Evolutionary conservation across 306 rosid species (phyloP), one percentile per base, ranked within the genome.

Genomic region (Pterocarpus santalinus): DNA sequence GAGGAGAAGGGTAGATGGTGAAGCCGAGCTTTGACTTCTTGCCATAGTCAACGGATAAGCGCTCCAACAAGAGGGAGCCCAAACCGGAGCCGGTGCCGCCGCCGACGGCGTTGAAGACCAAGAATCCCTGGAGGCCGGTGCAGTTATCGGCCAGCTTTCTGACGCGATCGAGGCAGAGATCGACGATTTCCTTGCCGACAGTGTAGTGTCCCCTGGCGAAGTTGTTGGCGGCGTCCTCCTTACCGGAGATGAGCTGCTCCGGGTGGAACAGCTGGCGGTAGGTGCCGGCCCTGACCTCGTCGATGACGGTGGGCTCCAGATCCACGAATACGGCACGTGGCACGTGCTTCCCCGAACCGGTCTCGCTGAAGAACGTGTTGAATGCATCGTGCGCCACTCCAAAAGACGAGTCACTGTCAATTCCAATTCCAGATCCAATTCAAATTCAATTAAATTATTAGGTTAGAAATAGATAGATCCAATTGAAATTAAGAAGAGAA

Each of bases 1-100:
- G 99, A 8, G 99, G 99, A n/a, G 99, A 95, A 60, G 99, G 99
- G 64, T 93, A 95, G 84, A 95, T 95, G 79, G 99, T 91, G 90
- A 95, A 95, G 4, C 99, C 99, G 6, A 95, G 91, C 88, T 95
- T 95, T 0, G 98, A 94, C 64, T 94, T 94, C 81, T 94, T 94
- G 8, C 98, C 98, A 70, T 94, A 94, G 82, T 95, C 99, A 3
- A 95, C 99, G 6, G 99, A 95, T 44, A 95, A 85, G 30, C 98
- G 98, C 74, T 95, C 99, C 78, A 95, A 79, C 34, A 95, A 71
- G 86, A 95, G 89, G 0, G 97, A 95, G 32, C 99, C 99, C 38
- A 95, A 62, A 63, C 99, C 99, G 47, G 99, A 95, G 39, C 99
- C 99, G 16, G 99, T 95, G 2, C 99, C 99, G 1, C 99, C 99